Percentiles rank a stretch among this genome's conserved stretches.
phyloP scores from a whole-genome alignment of 768 basidiomycete genomes.

The Lentinula lateritia region DNA sequence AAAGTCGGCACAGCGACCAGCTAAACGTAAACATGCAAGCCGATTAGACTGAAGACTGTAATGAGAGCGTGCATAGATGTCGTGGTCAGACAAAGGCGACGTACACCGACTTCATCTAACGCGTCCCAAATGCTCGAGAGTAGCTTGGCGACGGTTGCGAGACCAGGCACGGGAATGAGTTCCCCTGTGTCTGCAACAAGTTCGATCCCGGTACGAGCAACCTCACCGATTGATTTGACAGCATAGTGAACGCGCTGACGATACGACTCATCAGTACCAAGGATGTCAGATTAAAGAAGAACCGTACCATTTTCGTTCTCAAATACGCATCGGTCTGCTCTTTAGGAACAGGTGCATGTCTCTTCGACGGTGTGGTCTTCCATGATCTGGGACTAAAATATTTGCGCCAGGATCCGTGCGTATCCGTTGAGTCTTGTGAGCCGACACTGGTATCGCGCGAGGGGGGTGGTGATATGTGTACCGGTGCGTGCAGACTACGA shows the following conservation, averaged over 20 bases:
- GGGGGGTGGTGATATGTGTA: background rate
- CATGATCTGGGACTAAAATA: slow-evolving; percentile 4
- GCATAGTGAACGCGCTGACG: slow-evolving; percentile 1
- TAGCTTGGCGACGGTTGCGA: background rate
- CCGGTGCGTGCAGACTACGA: background rate
- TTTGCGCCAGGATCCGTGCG: background rate
- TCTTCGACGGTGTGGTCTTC: background rate
- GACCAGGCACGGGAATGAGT: slow-evolving; percentile 4
- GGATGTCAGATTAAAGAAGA: background rate
- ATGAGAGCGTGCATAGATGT: background rate
- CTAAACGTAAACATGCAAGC: slow-evolving; percentile 44
- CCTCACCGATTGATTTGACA: background rate
- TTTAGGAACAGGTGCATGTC: background rate
- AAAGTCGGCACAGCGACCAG: slow-evolving; percentile 43
- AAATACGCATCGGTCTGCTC: slow-evolving; percentile 7
- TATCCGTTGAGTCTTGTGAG: background rate
- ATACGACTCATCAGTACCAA: background rate
- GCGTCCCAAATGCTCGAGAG: slow-evolving; percentile 1
- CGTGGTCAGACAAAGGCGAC: background rate
- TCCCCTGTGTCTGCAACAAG: slow-evolving; percentile 1
- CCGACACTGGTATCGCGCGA: slow-evolving; percentile 1
- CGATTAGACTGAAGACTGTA: slow-evolving; percentile 34
- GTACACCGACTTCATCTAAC: slow-evolving; percentile 2
- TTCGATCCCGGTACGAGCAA: background rate
- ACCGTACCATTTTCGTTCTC: background rate